Conservation (phyloP, 768 basidiomycete genomes). For the Leccinum pellstonianum region DNA sequence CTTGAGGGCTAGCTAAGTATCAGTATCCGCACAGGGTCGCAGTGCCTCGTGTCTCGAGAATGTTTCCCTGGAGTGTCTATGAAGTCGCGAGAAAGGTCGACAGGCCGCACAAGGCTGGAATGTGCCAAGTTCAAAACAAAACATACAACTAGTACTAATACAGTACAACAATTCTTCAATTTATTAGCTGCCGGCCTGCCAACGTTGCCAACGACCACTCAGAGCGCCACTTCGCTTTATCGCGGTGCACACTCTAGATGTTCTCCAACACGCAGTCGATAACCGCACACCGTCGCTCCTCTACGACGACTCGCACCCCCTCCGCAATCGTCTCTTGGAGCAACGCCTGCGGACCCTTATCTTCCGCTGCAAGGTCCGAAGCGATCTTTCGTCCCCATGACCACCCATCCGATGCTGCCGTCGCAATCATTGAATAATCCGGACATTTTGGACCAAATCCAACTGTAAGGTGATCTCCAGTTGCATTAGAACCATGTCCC, state of each 20-base stretch:
- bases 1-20: neutral
- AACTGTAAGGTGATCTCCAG: conserved; percentile 52
- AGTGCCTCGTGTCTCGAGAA: neutral
- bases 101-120: too few relatives aligned
- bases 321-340: conserved; percentile 41
- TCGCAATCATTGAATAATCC: conserved; percentile 61
- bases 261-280: conserved; percentile 57
- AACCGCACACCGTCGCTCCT: conserved; percentile 62
- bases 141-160: neutral
- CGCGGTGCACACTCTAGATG: conserved; percentile 25
- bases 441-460: conserved; percentile 65
- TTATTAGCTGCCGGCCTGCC: too few relatives aligned
- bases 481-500: conserved; percentile 47
- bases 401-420: conserved; percentile 70
- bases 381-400: conserved; percentile 49
- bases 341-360: conserved; percentile 22
- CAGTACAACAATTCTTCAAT: neutral
- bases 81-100: too few relatives aligned
- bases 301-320: conserved; percentile 53
- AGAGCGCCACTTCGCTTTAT: neutral
- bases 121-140: too few relatives aligned
- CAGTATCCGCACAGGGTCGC: neutral
- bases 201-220: neutral
- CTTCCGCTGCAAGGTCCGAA: conserved; percentile 22
- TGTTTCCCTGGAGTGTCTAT: neutral